phyloP scores from a whole-genome alignment of 306 rosid species.

The Aeschynomene evenia region DNA sequence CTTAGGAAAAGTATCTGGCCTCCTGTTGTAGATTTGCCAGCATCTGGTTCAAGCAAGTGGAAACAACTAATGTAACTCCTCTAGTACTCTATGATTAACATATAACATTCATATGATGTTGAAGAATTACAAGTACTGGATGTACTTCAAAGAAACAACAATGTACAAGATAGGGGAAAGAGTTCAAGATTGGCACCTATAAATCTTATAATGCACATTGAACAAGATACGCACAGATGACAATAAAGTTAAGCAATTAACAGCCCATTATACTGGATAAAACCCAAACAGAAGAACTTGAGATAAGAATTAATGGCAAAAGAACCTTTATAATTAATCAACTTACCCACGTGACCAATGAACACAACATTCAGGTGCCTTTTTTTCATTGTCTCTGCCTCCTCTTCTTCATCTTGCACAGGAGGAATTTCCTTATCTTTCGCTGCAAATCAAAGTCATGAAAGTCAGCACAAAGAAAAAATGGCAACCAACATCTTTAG shows the following conservation, averaged over 20 bases:
- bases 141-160: not conserved
- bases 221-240: not conserved
- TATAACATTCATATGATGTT: not conserved
- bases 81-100: not conserved
- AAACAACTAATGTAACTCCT: not conserved
- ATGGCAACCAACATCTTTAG: not conserved
- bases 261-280: not conserved
- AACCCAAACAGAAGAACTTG: not conserved
- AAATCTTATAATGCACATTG: not conserved
- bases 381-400: constrained; percentile 42
- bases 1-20: constrained; percentile 99
- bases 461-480: constrained; percentile 10
- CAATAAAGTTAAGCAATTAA: not conserved
- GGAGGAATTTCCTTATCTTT: constrained; percentile 52
- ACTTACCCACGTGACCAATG: constrained; percentile 97
- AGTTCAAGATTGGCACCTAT: not conserved
- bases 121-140: not conserved
- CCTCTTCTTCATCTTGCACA: constrained; percentile 40
- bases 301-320: not conserved
- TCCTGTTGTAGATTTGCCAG: constrained; percentile 97
- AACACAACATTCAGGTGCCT: constrained; percentile 91
- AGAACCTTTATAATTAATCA: constrained; percentile 10
- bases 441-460: constrained; percentile 40
- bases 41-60: constrained; percentile 52
- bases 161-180: not conserved